Percentiles rank a stretch among this genome's conserved stretches.
These are phyloP conservation scores for Antitrichia curtipendula DNA, from an alignment of 225 moss, liverwort and hornwort species.

Conservation along the genomic window DNA sequence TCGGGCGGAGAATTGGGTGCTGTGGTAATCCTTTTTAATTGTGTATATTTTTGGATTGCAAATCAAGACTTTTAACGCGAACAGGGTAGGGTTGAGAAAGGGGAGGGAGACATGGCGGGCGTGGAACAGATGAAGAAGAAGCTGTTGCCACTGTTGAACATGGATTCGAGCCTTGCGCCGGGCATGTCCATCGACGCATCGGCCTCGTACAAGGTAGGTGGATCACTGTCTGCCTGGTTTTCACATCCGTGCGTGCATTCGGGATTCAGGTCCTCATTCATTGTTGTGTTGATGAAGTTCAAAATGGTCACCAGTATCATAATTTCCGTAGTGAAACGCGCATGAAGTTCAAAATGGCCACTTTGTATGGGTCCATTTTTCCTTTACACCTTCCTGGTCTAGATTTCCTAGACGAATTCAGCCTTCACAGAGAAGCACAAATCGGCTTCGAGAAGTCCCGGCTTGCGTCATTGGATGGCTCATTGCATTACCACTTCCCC, in stretches of 20 bases:
- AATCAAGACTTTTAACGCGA: not conserved
- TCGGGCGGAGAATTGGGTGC: not conserved
- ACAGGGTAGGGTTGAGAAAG: not conserved
- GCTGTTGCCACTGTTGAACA: slow-evolving; percentile 72
- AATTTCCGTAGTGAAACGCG: not conserved
- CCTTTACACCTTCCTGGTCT: not conserved
- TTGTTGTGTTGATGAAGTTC: not conserved
- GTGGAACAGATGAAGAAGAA: slow-evolving; percentile 99
- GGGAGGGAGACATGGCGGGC: slow-evolving; percentile 61
- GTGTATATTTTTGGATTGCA: not conserved
- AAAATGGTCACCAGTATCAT: not conserved
- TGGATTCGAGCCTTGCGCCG: slow-evolving; percentile 61
- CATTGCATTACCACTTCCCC: not conserved
- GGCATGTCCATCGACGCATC: slow-evolving; percentile 97
- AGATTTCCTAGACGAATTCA: not conserved
- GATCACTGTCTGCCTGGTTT: not conserved
- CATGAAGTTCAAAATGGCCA: not conserved
- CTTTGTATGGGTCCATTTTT: not conserved
- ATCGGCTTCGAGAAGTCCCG: not conserved
- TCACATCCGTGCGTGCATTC: not conserved
- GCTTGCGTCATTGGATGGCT: not conserved
- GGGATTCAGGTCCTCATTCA: not conserved
- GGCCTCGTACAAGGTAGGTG: slow-evolving; percentile 86
- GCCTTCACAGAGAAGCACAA: not conserved
- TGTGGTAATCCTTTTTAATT: not conserved